Conservation (phyloP, 1,139 yeast species). For the Geotrichum australiense region DNA sequence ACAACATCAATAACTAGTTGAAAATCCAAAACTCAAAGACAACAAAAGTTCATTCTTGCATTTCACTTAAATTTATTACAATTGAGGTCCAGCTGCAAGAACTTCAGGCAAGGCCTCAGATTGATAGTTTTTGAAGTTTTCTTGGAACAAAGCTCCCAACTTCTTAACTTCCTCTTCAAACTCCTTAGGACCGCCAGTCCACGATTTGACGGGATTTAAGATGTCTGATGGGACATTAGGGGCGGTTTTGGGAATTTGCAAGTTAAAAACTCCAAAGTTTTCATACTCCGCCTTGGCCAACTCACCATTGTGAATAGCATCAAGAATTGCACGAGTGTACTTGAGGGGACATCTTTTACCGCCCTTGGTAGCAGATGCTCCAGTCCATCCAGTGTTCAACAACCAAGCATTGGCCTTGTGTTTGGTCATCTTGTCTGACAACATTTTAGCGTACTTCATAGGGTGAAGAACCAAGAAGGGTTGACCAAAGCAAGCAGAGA, state of each 20-base stretch:
- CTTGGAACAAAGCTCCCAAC: slow-evolving; percentile 71
- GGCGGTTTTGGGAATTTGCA: slow-evolving; percentile 75
- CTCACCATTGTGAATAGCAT: slow-evolving; percentile 90
- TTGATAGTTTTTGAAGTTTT: slow-evolving; percentile 81
- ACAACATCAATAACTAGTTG: no score
- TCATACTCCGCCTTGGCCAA: slow-evolving; percentile 76
- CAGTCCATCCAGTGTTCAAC: slow-evolving; percentile 98
- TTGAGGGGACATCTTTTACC: slow-evolving; percentile 97
- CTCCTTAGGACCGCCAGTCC: slow-evolving; percentile 67
- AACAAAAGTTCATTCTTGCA: no score
- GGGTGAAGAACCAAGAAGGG: slow-evolving; percentile 98
- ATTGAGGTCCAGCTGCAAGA: slow-evolving; percentile 80
- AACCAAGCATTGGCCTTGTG: slow-evolving; percentile 95
- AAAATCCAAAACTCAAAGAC: no score
- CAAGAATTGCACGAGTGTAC: slow-evolving; percentile 95
- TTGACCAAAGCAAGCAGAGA: slow-evolving; percentile 98
- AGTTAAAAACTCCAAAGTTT: slow-evolving; percentile 77
- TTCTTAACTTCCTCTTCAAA: slow-evolving; percentile 63
- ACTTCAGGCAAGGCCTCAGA: slow-evolving; percentile 82
- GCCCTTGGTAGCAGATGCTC: slow-evolving; percentile 84
- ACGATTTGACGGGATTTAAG: slow-evolving; percentile 79
- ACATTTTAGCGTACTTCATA: slow-evolving; percentile 95
- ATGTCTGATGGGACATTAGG: slow-evolving; percentile 79
- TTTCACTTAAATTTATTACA: no score
- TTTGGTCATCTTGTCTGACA: slow-evolving; percentile 83